Base-by-base conservation (phyloP, 2,329 filamentous ascomycete genomes). In the Chrysosporium keratinophilum region DNA sequence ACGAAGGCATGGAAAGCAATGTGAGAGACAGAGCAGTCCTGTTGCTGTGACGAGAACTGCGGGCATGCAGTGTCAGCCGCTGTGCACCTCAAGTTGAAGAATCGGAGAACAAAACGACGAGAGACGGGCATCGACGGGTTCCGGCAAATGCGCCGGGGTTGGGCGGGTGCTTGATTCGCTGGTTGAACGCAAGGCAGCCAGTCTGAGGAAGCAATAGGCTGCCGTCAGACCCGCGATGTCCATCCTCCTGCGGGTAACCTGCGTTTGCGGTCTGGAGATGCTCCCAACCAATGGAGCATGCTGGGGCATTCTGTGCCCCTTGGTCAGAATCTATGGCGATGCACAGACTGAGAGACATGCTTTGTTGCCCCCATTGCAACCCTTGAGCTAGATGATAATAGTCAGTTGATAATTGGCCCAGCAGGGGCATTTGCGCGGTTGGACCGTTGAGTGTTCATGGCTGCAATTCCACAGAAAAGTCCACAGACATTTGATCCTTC, bases 131-230 rank as follows among this genome's bases (percentile, higher is more conserved):
- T 17, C 17, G 23, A 40, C 37, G 15, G 12, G 7, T 4, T 34
- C 12, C 45, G 45, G 45, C 45, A 48, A 48, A 48, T 37, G 45
- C 45, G 35, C 41, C 17, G 19, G 41, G 20, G 47, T 50, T 33
- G 47, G 34, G 15, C 20, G 3, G 19, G 14, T 9, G 35, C n/a
- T 1, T 50, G 35, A 50, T 50, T 50, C 23, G 47, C 37, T 42
- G 35, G 47, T 54, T 17, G 17, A 42, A 20, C 34, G 20, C 45
- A 54, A 47, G 43, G 52, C 49, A 51, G 14, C 49, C 49, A 51
- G 49, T 51, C 1, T n/a, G 15, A 17, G 41, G n/a, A n/a, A 41
- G 40, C 19, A 33, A 28, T 50, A 31, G 23, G 11, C n/a, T 9
- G n/a, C 44, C 17, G 44, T 31, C 44, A 33, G n/a, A 35, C 14